Evolutionary conservation across 164 flowering plant genomes (phyloP).

Genomic region (Vitis rotundifolia): DNA sequence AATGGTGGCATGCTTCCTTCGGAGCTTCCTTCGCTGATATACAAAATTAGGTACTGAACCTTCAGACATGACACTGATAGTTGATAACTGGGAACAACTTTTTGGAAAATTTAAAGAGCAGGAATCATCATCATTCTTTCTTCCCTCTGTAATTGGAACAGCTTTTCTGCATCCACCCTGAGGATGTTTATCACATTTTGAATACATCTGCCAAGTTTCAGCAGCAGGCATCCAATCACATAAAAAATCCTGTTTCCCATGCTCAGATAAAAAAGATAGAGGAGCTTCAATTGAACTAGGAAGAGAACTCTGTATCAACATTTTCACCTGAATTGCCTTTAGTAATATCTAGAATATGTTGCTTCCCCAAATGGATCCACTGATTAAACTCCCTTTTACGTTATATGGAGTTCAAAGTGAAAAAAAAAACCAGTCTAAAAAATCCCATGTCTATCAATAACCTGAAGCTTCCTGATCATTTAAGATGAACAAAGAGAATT

Average conservation of each 20-base stretch:
- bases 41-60: constrained; percentile 43
- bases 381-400: background rate
- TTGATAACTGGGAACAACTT: constrained; percentile 37
- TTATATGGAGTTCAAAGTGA: background rate
- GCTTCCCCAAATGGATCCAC: background rate
- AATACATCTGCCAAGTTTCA: constrained; percentile 42
- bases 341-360: constrained; percentile 11
- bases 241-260: constrained; percentile 27
- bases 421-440: background rate
- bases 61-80: constrained; percentile 32
- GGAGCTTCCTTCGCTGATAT: constrained; percentile 53
- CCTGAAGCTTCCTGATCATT: constrained; percentile 10
- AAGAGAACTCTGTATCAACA: constrained; percentile 47
- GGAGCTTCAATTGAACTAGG: constrained; percentile 39
- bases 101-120: constrained; percentile 16
- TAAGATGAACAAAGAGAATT: background rate
- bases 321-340: constrained; percentile 36
- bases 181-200: constrained; percentile 24
- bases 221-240: constrained; percentile 38
- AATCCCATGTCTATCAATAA: background rate
- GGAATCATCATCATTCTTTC: constrained; percentile 15
- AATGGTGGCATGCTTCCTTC: constrained; percentile 19
- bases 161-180: constrained; percentile 26
- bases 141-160: constrained; percentile 15
- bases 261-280: constrained; percentile 37